Conservation (phyloP, 495 filamentous ascomycete species). For the Endocarpon pusillum region DNA sequence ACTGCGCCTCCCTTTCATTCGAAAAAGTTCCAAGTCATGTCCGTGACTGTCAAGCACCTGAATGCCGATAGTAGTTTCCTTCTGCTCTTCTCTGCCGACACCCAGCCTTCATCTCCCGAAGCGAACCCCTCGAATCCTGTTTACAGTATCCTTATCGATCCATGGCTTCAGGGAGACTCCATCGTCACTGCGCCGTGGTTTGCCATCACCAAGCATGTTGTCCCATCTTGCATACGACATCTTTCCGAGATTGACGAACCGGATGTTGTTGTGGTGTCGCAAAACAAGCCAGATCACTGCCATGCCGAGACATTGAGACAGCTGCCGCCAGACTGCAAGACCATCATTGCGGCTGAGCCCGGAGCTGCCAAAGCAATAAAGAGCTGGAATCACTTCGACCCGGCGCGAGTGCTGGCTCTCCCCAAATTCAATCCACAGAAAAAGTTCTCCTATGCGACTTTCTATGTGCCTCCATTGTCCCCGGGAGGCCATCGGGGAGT, state of each 20-base stretch:
- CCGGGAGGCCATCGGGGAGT: conserved; percentile 35
- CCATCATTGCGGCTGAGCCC: conserved; percentile 47
- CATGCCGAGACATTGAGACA: conserved; percentile 47
- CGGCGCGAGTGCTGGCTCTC: conserved; percentile 32
- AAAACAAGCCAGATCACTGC: conserved; percentile 55
- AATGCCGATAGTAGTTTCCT: conserved; percentile 58
- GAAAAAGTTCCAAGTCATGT: too few species aligned
- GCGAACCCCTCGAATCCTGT: conserved; percentile 6
- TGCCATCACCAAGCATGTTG: conserved; percentile 35
- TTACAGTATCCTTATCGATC: conserved; percentile 52
- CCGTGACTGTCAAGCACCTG: conserved; percentile 44
- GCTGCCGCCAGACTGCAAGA: conserved; percentile 32
- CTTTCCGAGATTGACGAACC: conserved; percentile 41
- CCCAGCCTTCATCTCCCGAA: conserved; percentile 14
- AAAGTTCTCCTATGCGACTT: conserved; percentile 26
- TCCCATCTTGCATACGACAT: conserved; percentile 37
- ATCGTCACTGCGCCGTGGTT: conserved; percentile 44
- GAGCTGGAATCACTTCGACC: conserved; percentile 48
- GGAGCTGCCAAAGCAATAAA: conserved; percentile 41
- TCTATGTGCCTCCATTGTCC: conserved; percentile 27
- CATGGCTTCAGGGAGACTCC: conserved; percentile 48
- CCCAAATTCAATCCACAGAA: conserved; percentile 26
- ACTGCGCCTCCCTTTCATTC: too few species aligned
- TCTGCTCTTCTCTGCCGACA: conserved; percentile 38
- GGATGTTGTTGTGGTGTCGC: conserved; percentile 51